These are phyloP conservation scores for Arthrobotrys conoides DNA, from an alignment of 2,329 filamentous ascomycete species.

Conservation along the genomic window DNA sequence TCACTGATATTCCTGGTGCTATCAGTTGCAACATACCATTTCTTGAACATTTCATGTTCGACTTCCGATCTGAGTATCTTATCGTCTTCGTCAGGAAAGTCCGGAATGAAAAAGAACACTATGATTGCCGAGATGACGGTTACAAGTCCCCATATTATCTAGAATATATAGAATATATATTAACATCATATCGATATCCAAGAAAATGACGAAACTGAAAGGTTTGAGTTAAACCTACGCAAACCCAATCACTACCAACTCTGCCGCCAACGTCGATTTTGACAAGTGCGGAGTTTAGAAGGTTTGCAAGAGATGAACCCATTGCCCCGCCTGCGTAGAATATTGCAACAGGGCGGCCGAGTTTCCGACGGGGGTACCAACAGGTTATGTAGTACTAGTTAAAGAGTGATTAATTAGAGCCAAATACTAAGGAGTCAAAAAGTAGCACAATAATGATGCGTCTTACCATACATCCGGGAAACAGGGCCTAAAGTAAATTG, in stretches of 20 bases:
- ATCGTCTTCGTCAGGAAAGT: conserved; percentile 35
- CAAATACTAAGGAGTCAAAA: neutral
- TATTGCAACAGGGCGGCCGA: conserved; percentile 33
- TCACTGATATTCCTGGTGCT: conserved; percentile 35
- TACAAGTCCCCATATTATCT: conserved; percentile 45
- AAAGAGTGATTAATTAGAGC: no score
- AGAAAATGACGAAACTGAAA: neutral
- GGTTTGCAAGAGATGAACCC: conserved; percentile 29
- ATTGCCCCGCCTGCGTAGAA: conserved; percentile 42
- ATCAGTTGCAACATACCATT: conserved; percentile 40
- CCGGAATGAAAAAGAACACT: conserved; percentile 28
- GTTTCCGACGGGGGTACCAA: conserved; percentile 39
- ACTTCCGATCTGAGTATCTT: neutral
- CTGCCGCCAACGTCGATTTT: neutral
- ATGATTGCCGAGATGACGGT: conserved; percentile 6
- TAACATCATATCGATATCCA: neutral
- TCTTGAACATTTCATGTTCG: conserved; percentile 5
- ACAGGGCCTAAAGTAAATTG: conserved; percentile 6
- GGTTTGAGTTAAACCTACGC: neutral
- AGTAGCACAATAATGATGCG: neutral
- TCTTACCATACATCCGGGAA: conserved; percentile 35
- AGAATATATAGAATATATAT: neutral
- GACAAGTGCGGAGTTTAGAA: conserved; percentile 20
- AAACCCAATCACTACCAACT: conserved; percentile 20
- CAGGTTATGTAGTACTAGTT: conserved; percentile 42